Conservation (phyloP, 2,329 filamentous ascomycete species). For the Calonectria henricotiae region DNA sequence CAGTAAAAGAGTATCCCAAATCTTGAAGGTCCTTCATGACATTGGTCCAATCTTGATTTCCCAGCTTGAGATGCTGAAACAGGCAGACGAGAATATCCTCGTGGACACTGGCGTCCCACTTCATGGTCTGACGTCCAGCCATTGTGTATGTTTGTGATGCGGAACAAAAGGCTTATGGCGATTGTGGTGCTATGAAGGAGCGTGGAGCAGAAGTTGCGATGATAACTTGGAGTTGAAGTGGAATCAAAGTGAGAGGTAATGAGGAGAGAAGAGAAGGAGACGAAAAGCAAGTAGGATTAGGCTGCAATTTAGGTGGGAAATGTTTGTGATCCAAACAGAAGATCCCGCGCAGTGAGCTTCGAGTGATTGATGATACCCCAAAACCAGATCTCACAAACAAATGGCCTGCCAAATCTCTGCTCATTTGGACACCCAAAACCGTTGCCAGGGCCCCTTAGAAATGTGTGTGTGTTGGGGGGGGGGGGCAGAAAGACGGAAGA, state of each 20-base stretch:
- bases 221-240: background rate
- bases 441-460: background rate
- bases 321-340: constrained; percentile 9
- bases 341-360: constrained; percentile 11
- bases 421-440: no score
- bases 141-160: constrained; percentile 41
- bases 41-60: constrained; percentile 54
- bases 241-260: constrained; percentile 26
- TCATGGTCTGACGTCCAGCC: constrained; percentile 55
- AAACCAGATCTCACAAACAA: background rate
- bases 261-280: constrained; percentile 23
- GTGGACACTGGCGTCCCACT: constrained; percentile 63
- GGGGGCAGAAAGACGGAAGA: constrained; percentile 10
- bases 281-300: constrained; percentile 21
- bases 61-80: constrained; percentile 58
- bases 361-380: background rate
- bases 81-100: constrained; percentile 64
- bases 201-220: constrained; percentile 30
- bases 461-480: no score
- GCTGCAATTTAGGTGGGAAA: constrained; percentile 16
- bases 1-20: constrained; percentile 61
- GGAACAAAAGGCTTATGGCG: background rate
- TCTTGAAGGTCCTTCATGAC: constrained; percentile 59
- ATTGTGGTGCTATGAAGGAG: background rate
- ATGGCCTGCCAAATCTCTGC: constrained; percentile 14